phyloP scores from a whole-genome alignment of 2,329 filamentous ascomycete species.

The Drechslerella coelobrocha region DNA sequence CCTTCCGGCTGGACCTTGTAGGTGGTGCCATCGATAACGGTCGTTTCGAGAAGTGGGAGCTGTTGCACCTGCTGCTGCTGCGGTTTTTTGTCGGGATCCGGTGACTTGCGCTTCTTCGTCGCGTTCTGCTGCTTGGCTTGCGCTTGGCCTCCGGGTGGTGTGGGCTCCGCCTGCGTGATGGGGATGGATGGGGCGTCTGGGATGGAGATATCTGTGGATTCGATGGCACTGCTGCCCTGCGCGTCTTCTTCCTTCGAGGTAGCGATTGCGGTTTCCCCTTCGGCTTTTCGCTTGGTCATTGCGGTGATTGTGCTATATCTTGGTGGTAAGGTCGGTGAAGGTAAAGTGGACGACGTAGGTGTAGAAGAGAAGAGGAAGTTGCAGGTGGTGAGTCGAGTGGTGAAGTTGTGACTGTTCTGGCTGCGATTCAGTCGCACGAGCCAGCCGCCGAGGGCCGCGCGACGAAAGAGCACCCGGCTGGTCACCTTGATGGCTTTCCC shows the following conservation, averaged over 20 bases:
- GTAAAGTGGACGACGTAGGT: constrained; percentile 4
- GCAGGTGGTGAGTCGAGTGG: too few relatives aligned
- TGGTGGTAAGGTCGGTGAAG: not conserved
- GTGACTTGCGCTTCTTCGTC: constrained; percentile 25
- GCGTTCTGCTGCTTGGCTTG: constrained; percentile 15
- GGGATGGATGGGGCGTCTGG: not conserved
- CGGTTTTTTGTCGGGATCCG: constrained; percentile 13
- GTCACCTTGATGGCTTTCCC: constrained; percentile 23
- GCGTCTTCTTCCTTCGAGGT: too few relatives aligned
- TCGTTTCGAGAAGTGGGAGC: constrained; percentile 20
- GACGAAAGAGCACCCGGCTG: constrained; percentile 1
- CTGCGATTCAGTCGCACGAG: not conserved
- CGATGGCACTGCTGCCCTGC: not conserved
- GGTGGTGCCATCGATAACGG: constrained; percentile 14
- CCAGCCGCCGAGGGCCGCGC: constrained; percentile 17
- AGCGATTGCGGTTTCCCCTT: not conserved
- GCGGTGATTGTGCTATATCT: not conserved
- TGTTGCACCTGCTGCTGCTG: not conserved
- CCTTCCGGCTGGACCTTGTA: constrained; percentile 46
- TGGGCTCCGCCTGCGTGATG: not conserved
- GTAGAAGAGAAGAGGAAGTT: not conserved
- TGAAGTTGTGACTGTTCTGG: not conserved
- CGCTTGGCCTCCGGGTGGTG: constrained; percentile 29
- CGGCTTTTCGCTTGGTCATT: constrained; percentile 38
- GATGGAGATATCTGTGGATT: not conserved